Evolutionary conservation across 225 moss, liverwort and hornwort genomes (phyloP), one percentile per base, ranked within the genome.

Genomic region (Marchantia polymorpha): DNA sequence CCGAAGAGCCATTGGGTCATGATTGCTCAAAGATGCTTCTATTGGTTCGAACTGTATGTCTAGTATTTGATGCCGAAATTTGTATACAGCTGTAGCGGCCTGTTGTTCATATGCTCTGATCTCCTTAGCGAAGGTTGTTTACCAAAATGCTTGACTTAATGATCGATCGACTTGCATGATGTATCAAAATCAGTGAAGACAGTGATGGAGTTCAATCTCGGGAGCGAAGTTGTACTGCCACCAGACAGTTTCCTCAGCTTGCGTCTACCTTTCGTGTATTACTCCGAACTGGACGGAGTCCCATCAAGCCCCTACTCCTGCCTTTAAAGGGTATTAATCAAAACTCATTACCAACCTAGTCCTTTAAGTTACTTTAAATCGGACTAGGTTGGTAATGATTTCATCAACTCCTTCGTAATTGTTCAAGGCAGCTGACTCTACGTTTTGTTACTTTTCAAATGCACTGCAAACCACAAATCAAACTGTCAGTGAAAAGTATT

Each of bases 231-330:
- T 69, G 87, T 93, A 46, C 83, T 99, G 54, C 99, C 99, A 48
- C 92, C 99, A 75, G 99, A 99, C 76, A 99, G 99, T 84, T 93
- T 99, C 77, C 82, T 99, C 73, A 95, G 95, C 82, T 91, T 99
- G 78, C 94, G 93, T 68, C 85, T 99, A 67, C 99, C 95, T 19
- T 99, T 93, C 80, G 92, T 95, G 31, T 99, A 99, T 80, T 91
- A 92, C 72, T 86, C 87, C 55, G 82, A 84, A 53, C 74, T 78
- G 74, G 92, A 87, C 52, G 88, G 91, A 80, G 88, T 83, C 50
- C 77, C 47, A 80, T 79, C 56, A 90, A 72, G 56, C 89, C 93
- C 60, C 87, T 90, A 79, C 81, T 86, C n/a, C n/a, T n/a, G n/a
- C n/a, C n/a, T n/a, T n/a, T n/a, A n/a, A n/a, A n/a, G n/a, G n/a